Evolutionary conservation across 2,329 filamentous ascomycete species (phyloP).

Genomic region (Fusarium palustre): DNA sequence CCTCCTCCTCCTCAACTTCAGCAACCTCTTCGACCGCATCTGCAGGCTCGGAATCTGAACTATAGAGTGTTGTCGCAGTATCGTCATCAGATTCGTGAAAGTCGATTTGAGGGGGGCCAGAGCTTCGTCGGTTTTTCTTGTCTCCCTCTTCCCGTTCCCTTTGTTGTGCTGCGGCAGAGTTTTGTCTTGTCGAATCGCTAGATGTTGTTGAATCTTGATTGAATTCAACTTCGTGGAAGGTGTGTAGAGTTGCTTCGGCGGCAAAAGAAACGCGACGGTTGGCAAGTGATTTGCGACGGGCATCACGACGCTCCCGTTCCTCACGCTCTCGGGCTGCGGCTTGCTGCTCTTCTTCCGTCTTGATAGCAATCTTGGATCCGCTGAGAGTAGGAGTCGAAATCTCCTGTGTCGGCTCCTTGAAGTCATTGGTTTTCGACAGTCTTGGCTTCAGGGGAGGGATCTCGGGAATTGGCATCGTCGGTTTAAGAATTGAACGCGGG

Average conservation of each 20-base stretch:
- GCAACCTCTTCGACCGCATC: conserved; percentile 68
- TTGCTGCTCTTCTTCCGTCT: conserved; percentile 77
- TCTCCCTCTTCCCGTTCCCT: conserved; percentile 70
- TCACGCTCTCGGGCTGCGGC: conserved; percentile 76
- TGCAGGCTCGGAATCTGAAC: conserved; percentile 70
- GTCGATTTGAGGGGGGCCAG: conserved; percentile 72
- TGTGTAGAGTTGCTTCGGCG: conserved; percentile 95
- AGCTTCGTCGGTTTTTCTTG: conserved; percentile 71
- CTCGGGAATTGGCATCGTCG: conserved; percentile 75
- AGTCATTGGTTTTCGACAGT: conserved; percentile 35
- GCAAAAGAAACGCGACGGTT: conserved; percentile 97
- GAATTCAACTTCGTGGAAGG: conserved; percentile 94
- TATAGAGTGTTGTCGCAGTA: conserved; percentile 80
- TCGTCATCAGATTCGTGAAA: conserved; percentile 75
- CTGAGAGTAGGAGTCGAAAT: conserved; percentile 32
- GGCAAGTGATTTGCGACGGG: conserved; percentile 90
- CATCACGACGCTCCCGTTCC: conserved; percentile 82
- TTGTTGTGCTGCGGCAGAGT: conserved; percentile 66
- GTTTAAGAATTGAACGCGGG: conserved; percentile 82
- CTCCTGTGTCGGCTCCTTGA: conserved; percentile 27
- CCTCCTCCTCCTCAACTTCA: conserved; percentile 61
- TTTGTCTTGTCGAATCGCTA: conserved; percentile 79
- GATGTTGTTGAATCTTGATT: conserved; percentile 87
- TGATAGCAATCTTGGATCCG: conserved; percentile 70
- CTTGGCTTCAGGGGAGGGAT: conserved; percentile 72